Evolutionary conservation across 257 asterid species (phyloP).

Genomic region (Jacaranda copaia): DNA sequence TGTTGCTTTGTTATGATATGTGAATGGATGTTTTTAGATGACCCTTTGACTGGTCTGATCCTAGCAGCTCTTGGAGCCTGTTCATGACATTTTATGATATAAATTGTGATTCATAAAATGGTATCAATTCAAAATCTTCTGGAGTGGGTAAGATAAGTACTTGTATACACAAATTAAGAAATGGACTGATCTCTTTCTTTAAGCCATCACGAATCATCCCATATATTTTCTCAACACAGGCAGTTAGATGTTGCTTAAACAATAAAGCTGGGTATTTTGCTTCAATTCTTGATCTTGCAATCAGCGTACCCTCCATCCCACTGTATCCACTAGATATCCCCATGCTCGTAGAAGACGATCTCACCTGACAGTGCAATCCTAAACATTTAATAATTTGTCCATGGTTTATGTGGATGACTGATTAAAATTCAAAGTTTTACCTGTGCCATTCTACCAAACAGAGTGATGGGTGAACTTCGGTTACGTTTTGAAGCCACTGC

Average conservation of each 20-base stretch:
- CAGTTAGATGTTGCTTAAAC: conserved; percentile 92
- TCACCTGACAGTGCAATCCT: conserved; percentile 57
- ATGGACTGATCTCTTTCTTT: conserved; percentile 86
- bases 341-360: conserved; percentile 68
- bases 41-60: conserved; percentile 75
- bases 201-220: conserved; percentile 89
- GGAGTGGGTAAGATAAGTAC: conserved; percentile 48
- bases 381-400: conserved; percentile 38
- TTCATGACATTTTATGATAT: conserved; percentile 38
- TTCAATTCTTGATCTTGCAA: conserved; percentile 71
- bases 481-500: conserved; percentile 61
- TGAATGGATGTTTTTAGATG: conserved; percentile 72
- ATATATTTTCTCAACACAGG: conserved; percentile 90
- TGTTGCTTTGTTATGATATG: conserved; percentile 70
- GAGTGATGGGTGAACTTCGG: conserved; percentile 75
- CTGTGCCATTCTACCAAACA: conserved; percentile 93
- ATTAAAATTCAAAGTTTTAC: conserved; percentile 47
- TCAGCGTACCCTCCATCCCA: conserved; percentile 87
- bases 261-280: conserved; percentile 91
- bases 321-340: conserved; percentile 90
- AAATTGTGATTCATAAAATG: conserved; percentile 24
- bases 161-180: conserved; percentile 85
- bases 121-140: conserved; percentile 6
- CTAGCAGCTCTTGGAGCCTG: conserved; percentile 95
- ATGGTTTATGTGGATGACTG: conserved; percentile 30